Percentiles rank a stretch among this genome's conserved stretches.
These are phyloP conservation scores for Leccinum imitatum DNA, from an alignment of 768 basidiomycete species.

Conservation along the genomic window DNA sequence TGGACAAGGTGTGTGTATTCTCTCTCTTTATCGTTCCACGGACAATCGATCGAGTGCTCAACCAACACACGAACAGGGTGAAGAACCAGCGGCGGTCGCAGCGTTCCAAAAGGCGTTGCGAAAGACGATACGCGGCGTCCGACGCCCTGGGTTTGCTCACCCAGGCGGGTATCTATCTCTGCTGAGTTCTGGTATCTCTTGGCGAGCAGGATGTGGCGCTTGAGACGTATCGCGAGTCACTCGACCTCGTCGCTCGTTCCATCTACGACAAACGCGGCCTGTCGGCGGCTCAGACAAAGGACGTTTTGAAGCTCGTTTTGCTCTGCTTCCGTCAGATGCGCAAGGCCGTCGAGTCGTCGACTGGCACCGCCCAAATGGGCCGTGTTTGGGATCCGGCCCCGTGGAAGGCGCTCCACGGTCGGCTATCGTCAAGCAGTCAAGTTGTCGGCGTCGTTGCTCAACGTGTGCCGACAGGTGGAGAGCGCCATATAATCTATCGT, in stretches of 20 bases:
- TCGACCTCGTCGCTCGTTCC: conserved; percentile 47
- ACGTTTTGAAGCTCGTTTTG: conserved; percentile 71
- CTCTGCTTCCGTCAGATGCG: conserved; percentile 60
- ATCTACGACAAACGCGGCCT: conserved; percentile 47
- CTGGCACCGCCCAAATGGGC: conserved; percentile 5
- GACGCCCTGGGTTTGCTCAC: too few relatives aligned
- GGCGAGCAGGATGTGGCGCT: too few relatives aligned
- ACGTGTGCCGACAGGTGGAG: conserved; percentile 64
- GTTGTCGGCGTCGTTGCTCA: conserved; percentile 56
- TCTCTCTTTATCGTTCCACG: background rate
- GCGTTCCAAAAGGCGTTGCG: conserved; percentile 51
- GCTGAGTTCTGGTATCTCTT: too few relatives aligned
- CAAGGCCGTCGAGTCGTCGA: conserved; percentile 42
- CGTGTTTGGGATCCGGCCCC: conserved; percentile 57
- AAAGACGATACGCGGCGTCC: conserved; percentile 33
- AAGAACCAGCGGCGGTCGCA: conserved; percentile 40
- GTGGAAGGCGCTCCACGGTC: conserved; percentile 52
- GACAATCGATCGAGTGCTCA: conserved; percentile 8
- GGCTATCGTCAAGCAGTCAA: conserved; percentile 55
- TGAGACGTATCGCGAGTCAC: conserved; percentile 2
- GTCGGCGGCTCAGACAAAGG: conserved; percentile 70
- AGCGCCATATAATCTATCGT: conserved; percentile 6
- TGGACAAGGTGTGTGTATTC: conserved; percentile 19
- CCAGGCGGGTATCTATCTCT: too few relatives aligned
- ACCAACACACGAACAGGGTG: conserved; percentile 25